Conservation (phyloP, 441 rosid species). For the Flueggea neowawraea region DNA sequence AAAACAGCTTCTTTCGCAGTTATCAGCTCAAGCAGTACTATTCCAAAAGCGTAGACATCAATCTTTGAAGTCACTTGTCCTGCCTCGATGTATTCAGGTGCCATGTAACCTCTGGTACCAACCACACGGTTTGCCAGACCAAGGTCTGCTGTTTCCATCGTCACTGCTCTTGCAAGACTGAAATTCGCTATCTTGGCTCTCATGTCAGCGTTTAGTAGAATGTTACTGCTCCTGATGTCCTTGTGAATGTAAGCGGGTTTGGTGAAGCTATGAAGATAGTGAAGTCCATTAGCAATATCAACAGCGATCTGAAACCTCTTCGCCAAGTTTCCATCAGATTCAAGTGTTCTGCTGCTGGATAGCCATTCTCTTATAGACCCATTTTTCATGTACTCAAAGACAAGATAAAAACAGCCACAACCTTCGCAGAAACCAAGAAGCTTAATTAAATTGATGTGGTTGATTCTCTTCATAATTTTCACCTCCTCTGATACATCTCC, state of each 20-base stretch:
- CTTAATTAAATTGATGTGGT: slow-evolving; percentile 50
- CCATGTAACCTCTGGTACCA: slow-evolving; percentile 38
- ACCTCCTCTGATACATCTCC: slow-evolving; percentile 36
- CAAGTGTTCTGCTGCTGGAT: slow-evolving; percentile 4
- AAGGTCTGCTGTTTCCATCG: slow-evolving; percentile 6
- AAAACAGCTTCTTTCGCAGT: slow-evolving; percentile 37
- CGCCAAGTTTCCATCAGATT: slow-evolving; percentile 19
- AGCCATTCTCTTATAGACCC: slow-evolving; percentile 47
- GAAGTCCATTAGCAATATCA: slow-evolving; percentile 50
- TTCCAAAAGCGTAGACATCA: slow-evolving; percentile 44
- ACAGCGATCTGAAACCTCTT: slow-evolving; percentile 42
- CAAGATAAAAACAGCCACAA: slow-evolving; percentile 26
- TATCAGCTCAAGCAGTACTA: slow-evolving; percentile 34
- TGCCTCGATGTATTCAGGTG: slow-evolving; percentile 24
- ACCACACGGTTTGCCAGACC: slow-evolving; percentile 17
- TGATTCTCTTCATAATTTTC: slow-evolving; percentile 40
- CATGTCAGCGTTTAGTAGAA: slow-evolving; percentile 28
- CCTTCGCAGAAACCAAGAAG: slow-evolving; percentile 39
- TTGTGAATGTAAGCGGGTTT: slow-evolving; percentile 44
- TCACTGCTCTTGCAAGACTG: slow-evolving; percentile 31
- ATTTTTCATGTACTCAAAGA: slow-evolving; percentile 39
- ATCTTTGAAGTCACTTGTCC: slow-evolving; percentile 32
- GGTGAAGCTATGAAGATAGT: slow-evolving; percentile 57
- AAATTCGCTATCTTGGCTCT: slow-evolving; percentile 38
- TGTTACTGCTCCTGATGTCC: slow-evolving; percentile 39